These are phyloP conservation scores for Boletus insuetus DNA, from an alignment of 768 basidiomycete species.

Conservation along the genomic window DNA sequence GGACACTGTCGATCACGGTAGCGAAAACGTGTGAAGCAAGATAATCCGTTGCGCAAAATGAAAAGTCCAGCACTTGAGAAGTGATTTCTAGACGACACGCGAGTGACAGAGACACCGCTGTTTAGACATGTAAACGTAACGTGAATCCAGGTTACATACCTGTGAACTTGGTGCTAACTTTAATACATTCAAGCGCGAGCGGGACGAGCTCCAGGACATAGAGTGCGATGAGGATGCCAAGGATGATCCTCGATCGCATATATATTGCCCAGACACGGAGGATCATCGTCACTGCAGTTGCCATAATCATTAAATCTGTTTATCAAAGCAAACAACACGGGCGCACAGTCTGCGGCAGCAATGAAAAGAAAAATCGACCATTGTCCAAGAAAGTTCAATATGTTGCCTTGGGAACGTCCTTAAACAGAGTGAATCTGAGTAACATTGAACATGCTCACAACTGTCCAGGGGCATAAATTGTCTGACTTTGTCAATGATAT, in stretches of 20 bases:
- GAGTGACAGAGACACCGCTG: too few relatives aligned
- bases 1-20: not conserved
- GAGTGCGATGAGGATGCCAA: slow-evolving; percentile 2
- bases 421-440: too few relatives aligned
- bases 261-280: slow-evolving; percentile 11
- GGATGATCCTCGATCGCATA: slow-evolving; percentile 2
- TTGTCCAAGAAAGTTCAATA: too few relatives aligned
- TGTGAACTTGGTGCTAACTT: not conserved
- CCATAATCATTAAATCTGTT: not conserved
- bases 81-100: too few relatives aligned
- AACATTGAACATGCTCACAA: too few relatives aligned
- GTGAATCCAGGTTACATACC: not conserved
- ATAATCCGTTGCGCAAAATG: too few relatives aligned
- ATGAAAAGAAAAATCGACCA: too few relatives aligned
- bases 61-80: too few relatives aligned
- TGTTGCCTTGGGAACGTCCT: too few relatives aligned
- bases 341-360: too few relatives aligned
- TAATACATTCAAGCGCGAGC: not conserved
- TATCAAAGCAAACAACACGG: not conserved
- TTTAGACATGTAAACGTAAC: too few relatives aligned
- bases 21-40: not conserved
- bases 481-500: not conserved
- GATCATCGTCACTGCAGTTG: slow-evolving; percentile 10
- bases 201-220: not conserved
- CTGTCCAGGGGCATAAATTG: not conserved